Conservation (phyloP, 78 protist genomes). For the Polysphondylium violaceum region DNA sequence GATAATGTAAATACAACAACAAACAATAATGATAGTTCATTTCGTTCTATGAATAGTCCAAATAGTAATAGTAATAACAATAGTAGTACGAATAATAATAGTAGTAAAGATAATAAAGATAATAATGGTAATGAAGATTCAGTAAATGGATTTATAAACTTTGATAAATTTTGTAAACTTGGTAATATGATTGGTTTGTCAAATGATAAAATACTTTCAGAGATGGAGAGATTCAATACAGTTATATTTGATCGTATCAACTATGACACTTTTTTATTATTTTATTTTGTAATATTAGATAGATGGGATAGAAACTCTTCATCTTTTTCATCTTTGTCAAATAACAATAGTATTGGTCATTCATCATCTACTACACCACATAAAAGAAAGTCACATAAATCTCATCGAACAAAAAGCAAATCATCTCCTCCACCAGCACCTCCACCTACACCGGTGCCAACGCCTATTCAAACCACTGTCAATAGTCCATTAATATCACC, state of each 20-base stretch:
- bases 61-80: conserved; percentile 5
- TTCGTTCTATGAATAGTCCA: not conserved
- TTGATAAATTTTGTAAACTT: conserved; percentile 58
- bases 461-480: too few species aligned
- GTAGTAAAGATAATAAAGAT: conserved; percentile 1
- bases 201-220: conserved; percentile 29
- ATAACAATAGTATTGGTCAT: too few species aligned
- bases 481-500: too few species aligned
- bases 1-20: not conserved
- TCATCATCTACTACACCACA: too few species aligned
- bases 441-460: too few species aligned
- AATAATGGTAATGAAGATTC: not conserved
- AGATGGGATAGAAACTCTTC: conserved; percentile 58
- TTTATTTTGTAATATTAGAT: conserved; percentile 70
- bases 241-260: conserved; percentile 55
- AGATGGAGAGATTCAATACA: conserved; percentile 46
- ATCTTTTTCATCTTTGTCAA: too few species aligned
- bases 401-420: not conserved
- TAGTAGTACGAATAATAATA: not conserved
- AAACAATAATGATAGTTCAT: not conserved
- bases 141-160: conserved; percentile 20
- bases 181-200: conserved; percentile 62
- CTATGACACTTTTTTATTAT: conserved; percentile 43
- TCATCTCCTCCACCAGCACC: not conserved
- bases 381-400: conserved; percentile 5